Conservation (phyloP, 176 grass and related monocot species). For the Tillandsia fasciculata region DNA sequence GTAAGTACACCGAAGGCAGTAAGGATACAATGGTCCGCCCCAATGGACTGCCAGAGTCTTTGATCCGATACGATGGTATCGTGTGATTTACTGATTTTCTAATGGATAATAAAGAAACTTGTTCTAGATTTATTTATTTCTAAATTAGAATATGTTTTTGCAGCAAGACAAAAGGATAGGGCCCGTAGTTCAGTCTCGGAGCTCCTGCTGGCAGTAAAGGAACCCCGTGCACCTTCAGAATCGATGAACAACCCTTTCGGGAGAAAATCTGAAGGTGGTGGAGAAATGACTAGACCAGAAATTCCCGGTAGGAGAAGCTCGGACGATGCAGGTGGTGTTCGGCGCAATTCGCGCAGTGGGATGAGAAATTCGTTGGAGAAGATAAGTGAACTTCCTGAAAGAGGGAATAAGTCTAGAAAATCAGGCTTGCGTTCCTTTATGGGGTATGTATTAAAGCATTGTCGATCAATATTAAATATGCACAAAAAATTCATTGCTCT, state of each 20-base stretch:
- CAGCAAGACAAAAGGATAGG: conserved; percentile 75
- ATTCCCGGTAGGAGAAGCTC: conserved; percentile 43
- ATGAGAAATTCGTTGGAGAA: conserved; percentile 60
- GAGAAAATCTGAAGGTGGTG: conserved; percentile 56
- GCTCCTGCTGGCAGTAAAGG: conserved; percentile 63
- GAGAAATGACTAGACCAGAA: conserved; percentile 1
- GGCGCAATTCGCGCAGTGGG: conserved; percentile 34
- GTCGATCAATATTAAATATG: not conserved
- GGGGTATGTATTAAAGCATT: conserved; percentile 33
- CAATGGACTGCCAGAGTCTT: conserved; percentile 83
- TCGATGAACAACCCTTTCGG: conserved; percentile 35
- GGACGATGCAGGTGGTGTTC: conserved; percentile 32
- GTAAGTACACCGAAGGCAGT: conserved; percentile 82
- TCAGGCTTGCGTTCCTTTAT: conserved; percentile 68
- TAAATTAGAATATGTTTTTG: conserved; percentile 7
- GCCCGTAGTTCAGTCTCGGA: conserved; percentile 76
- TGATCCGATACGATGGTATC: conserved; percentile 88
- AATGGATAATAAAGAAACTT: not conserved
- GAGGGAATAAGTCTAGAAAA: conserved; percentile 49
- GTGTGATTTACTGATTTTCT: conserved; percentile 2
- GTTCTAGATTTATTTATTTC: not conserved
- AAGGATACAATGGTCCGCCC: conserved; percentile 70
- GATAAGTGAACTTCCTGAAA: conserved; percentile 60
- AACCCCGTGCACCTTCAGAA: conserved; percentile 52
- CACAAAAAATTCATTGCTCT: too few relatives aligned